phyloP scores from a whole-genome alignment of 2,329 filamentous ascomycete genomes.

The Apiospora malaysiana region DNA sequence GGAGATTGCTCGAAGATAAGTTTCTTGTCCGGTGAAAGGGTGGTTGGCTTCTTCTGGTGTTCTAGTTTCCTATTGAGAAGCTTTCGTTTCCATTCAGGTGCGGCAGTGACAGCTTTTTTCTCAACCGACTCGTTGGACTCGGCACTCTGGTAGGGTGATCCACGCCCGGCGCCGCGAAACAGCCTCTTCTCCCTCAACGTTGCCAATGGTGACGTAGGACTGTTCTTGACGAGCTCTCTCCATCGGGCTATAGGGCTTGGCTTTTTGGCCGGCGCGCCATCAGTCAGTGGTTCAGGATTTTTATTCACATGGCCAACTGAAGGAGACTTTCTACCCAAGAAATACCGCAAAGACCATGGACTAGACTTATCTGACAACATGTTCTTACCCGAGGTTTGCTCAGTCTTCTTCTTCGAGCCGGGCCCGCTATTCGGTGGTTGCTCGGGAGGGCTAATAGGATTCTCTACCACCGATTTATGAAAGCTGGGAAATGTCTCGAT shows the following conservation, averaged over 20 bases:
- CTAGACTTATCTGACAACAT: constrained; percentile 17
- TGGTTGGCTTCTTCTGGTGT: constrained; percentile 25
- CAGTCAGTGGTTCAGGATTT: neutral
- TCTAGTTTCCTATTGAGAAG: constrained; percentile 25
- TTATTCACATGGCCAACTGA: neutral
- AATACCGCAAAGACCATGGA: constrained; percentile 21
- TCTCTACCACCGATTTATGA: constrained; percentile 20
- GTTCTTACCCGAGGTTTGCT: neutral
- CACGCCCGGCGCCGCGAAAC: constrained; percentile 27
- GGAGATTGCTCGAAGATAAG: constrained; percentile 27
- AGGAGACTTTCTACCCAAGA: constrained; percentile 21
- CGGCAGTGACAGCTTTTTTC: constrained; percentile 24
- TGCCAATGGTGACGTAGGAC: constrained; percentile 33
- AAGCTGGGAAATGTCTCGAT: constrained; percentile 21
- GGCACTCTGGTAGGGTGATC: constrained; percentile 25
- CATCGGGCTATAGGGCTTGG: constrained; percentile 28
- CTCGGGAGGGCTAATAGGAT: constrained; percentile 7
- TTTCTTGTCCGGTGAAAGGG: constrained; percentile 27
- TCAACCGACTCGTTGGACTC: constrained; percentile 24
- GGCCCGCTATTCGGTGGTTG: neutral
- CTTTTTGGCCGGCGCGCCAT: neutral
- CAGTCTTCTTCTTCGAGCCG: neutral
- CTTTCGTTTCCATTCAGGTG: constrained; percentile 31
- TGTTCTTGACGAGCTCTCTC: constrained; percentile 34
- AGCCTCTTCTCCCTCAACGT: constrained; percentile 33